Evolutionary conservation across 352 stramenopile genomes (phyloP).

Genomic region (Porosira glacialis): DNA sequence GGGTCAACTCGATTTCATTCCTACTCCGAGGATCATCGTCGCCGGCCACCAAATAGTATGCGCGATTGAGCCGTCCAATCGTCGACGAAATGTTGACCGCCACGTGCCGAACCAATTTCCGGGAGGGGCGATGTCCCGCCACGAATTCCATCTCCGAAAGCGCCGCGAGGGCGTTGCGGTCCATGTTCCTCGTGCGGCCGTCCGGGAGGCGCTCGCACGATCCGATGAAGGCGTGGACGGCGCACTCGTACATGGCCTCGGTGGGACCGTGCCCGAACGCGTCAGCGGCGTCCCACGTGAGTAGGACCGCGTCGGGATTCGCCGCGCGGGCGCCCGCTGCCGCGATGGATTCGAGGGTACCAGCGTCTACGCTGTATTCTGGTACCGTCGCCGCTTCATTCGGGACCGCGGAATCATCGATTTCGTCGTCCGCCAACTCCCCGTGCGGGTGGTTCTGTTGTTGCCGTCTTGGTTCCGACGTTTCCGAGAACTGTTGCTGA

Average conservation of each 20-base stretch:
- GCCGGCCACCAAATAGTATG: constrained; percentile 34
- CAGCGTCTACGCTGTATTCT: constrained; percentile 55
- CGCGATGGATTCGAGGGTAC: constrained; percentile 65
- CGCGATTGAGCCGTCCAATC: constrained; percentile 25
- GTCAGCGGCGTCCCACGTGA: constrained; percentile 69
- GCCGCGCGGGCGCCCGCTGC: constrained; percentile 28
- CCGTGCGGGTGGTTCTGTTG: too few species aligned
- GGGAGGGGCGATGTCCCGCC: constrained; percentile 49
- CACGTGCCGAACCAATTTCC: constrained; percentile 51
- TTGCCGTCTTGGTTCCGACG: too few species aligned
- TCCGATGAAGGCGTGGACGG: constrained; percentile 57
- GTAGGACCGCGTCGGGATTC: constrained; percentile 47
- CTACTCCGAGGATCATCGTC: constrained; percentile 25
- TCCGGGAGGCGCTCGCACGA: too few species aligned
- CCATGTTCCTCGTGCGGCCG: constrained; percentile 18
- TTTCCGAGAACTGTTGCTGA: too few species aligned
- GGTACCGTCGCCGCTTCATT: too few species aligned
- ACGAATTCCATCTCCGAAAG: constrained; percentile 66
- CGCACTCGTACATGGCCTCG: constrained; percentile 67
- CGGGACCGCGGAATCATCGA: too few species aligned
- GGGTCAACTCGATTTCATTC: constrained; percentile 22
- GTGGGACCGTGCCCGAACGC: constrained; percentile 52
- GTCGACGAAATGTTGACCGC: constrained; percentile 46
- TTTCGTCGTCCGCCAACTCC: too few species aligned
- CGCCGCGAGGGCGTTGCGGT: constrained; percentile 45